Evolutionary conservation across 768 basidiomycete genomes (phyloP), one percentile per base, ranked within the genome.

Genomic region (Boletellus sp.): DNA sequence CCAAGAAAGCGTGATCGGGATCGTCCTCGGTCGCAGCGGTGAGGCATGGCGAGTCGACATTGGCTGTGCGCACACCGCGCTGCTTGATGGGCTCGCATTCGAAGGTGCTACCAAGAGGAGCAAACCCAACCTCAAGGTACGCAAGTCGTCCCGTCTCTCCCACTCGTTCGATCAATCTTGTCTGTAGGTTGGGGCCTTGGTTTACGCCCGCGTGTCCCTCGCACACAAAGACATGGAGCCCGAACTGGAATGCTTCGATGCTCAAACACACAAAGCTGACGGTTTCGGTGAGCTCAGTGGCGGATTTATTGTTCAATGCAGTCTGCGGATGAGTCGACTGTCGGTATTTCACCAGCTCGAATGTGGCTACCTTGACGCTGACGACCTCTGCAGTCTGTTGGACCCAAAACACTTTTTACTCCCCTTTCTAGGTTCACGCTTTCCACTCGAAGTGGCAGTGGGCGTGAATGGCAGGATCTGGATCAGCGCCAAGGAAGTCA

Each of bases 211-310:
- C 22, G 85, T 99, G 26, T 93, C 93, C 13, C 73, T 95, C 19
- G 94, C 96, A 6, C 92, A 94, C 62, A 90, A 93, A 61, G 94
- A 98, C 66, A 94, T 97, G 90, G 96, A 99, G 47, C 94, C 96
- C 1, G 96, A 99, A 63, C 73, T 99, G 9, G 93, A 96, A 64
- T 99, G 96, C 66, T 91, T 96, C 59, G 91, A 97, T 62, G 90
- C 92, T 2, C 87, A 93, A 58, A 92, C 90, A 22, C 85, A 83
- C 55, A 98, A 96, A 69, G 74, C 93, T 1, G 90, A 91, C 52
- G 95, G 93, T 0, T 97, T 90, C 58, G 96, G 96, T 1, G 94
- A 94, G 57, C 77, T 99, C 33, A 93, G 90, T 56, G 89, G 85
- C 8, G 95, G 95, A 1, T 88, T 95, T 59, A 63, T 96, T 53